Evolutionary conservation across 129 eudicot genomes (phyloP), one percentile per base, ranked within the genome.

Genomic region (Rutidosis leptorrhynchoides): DNA sequence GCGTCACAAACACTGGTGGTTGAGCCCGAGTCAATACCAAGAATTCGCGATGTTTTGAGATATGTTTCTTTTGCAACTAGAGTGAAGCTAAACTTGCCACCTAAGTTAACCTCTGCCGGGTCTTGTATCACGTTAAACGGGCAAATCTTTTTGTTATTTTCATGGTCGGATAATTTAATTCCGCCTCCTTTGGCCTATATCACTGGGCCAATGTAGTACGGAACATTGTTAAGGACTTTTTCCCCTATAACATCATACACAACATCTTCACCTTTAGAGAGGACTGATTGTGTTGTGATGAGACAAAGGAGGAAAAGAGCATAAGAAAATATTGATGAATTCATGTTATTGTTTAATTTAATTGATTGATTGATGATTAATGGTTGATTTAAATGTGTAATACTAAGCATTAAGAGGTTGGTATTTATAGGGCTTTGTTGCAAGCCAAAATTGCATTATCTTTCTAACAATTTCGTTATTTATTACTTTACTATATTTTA

Each of bases 131-230:
- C 40, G 40, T 33, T 33, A 1, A 33, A 33, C 40, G 12, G 40
- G 40, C 40, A 33, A 7, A 33, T 8, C 9, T 8, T 33, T 33
- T 7, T 7, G 1, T 33, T 33, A 7, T 1, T 33, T 29, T 48
- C 65, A 15, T 14, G 55, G 58, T 64, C 19, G 24, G 65, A 55
- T 65, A 73, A 65, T 49, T 73, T 73, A 58, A 65, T 25, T 42
- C 78, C 59, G 3, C 71, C 71, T 17, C 71, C 71, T 7, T 64
- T 54, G 4, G 49, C 66, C 72, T 26, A 53, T 8, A 12, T 33
- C 16, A 22, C 62, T 21, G 52, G 72, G 7, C 62, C 33, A 5
- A 52, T 67, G 33, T 67, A 37, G 25, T 52, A 52, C 32, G 23
- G 62, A 21, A 32, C 35, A 17, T 35, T 9, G 1, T 32, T 9